A percentile compares a stretch with the other conserved stretches of the same genome.
Conservation (phyloP, 352 stramenopile species). For the Phytopythium litorale region DNA sequence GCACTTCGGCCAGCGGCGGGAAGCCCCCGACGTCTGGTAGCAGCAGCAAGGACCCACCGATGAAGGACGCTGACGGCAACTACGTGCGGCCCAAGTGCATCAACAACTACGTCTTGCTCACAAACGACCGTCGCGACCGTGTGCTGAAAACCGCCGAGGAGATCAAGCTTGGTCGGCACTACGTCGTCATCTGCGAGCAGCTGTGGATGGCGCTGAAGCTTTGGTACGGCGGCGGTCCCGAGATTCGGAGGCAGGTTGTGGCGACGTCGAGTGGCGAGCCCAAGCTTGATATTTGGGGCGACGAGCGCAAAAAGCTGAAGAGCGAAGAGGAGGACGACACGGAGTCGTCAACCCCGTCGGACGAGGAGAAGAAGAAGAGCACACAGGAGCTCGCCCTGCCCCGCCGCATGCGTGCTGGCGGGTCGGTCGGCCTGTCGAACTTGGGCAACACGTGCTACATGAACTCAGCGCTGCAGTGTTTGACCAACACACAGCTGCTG, state of each 20-base stretch:
- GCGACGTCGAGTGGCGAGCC: slow-evolving; percentile 49
- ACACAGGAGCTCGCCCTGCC: slow-evolving; percentile 59
- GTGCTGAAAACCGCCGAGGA: slow-evolving; percentile 70
- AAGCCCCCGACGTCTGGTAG: slow-evolving; percentile 26
- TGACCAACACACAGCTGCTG: slow-evolving; percentile 95
- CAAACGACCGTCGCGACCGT: slow-evolving; percentile 59
- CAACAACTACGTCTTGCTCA: slow-evolving; percentile 77
- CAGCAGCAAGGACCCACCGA: slow-evolving; percentile 53
- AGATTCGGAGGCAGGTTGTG: slow-evolving; percentile 84
- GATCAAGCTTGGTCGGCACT: slow-evolving; percentile 79
- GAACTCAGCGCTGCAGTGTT: slow-evolving; percentile 92
- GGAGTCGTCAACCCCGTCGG: slow-evolving; percentile 32
- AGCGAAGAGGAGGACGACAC: slow-evolving; percentile 40
- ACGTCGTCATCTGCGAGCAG: slow-evolving; percentile 82
- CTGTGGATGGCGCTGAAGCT: slow-evolving; percentile 89
- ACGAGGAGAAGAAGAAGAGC: slow-evolving; percentile 48
- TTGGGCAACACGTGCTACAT: slow-evolving; percentile 96
- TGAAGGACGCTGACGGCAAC: slow-evolving; percentile 78
- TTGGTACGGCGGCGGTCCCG: slow-evolving; percentile 90
- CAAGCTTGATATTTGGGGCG: slow-evolving; percentile 78
- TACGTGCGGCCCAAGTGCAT: slow-evolving; percentile 80
- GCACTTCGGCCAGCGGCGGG: slow-evolving; percentile 21
- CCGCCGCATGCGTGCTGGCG: slow-evolving; percentile 71
- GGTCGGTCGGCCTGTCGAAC: slow-evolving; percentile 83
- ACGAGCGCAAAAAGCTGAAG: slow-evolving; percentile 57